A percentile compares a stretch with the other conserved stretches of the same genome.
Conservation (phyloP, 1,139 yeast genomes). For the Nakaseomyces delphensis region DNA sequence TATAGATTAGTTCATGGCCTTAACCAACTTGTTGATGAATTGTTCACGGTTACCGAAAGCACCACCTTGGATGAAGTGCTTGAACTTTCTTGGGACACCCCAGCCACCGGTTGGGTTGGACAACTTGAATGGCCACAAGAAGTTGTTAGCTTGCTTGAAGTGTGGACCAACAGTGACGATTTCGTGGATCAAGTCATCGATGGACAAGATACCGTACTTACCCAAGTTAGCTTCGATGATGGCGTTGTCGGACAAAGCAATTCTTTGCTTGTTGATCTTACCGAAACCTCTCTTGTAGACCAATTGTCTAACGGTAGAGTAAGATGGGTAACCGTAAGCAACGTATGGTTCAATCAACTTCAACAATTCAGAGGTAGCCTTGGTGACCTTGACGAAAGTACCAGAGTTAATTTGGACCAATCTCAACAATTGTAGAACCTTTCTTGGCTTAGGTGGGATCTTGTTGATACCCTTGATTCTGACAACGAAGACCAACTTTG, state of each 20-base stretch:
- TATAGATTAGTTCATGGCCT: constrained; percentile 76
- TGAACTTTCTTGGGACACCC: constrained; percentile 99
- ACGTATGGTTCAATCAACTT: constrained; percentile 98
- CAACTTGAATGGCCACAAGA: constrained; percentile 99
- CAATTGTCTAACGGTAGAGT: constrained; percentile 91
- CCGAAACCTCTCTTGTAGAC: constrained; percentile 99
- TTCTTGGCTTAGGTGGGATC: constrained; percentile 99
- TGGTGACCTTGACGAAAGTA: constrained; percentile 96
- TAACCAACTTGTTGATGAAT: constrained; percentile 94
- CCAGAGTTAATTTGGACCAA: constrained; percentile 97
- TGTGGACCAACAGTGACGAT: constrained; percentile 98
- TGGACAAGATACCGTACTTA: constrained; percentile 90
- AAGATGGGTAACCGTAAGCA: constrained; percentile 99
- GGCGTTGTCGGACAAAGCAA: constrained; percentile 87
- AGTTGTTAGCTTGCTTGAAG: constrained; percentile 99
- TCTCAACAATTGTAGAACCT: constrained; percentile 96
- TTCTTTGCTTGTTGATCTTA: constrained; percentile 98
- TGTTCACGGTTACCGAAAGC: constrained; percentile 99
- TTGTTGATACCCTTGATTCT: constrained; percentile 99
- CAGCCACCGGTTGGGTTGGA: constrained; percentile 99
- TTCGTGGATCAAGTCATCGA: constrained; percentile 98
- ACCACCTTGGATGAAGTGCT: constrained; percentile 99
- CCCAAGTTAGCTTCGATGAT: constrained; percentile 92
- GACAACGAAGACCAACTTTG: constrained; percentile 91
- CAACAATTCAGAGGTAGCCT: constrained; percentile 95